phyloP scores from a whole-genome alignment of 164 flowering plant genomes.

The Magnolia kwangsiensis region DNA sequence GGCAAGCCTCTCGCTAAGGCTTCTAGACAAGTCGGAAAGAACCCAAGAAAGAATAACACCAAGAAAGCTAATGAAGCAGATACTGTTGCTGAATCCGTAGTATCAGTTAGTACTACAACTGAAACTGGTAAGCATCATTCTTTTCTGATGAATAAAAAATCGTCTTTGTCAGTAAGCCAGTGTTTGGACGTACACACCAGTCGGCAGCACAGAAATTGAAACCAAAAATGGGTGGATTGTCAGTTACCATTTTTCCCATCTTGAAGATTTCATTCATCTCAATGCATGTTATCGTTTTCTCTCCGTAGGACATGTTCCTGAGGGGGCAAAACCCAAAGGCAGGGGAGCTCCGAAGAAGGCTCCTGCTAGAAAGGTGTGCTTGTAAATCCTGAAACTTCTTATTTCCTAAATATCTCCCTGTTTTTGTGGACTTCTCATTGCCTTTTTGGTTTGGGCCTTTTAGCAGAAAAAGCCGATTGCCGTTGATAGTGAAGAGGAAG shows the following conservation, averaged over 20 bases:
- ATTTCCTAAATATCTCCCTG: no score
- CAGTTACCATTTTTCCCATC: no score
- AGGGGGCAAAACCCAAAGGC: slow-evolving; percentile 54
- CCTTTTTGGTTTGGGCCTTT: not conserved
- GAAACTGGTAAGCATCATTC: slow-evolving; percentile 35
- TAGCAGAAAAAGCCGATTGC: slow-evolving; percentile 31
- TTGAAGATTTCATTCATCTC: no score
- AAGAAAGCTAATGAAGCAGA: slow-evolving; percentile 40
- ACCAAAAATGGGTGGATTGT: no score
- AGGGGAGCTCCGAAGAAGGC: slow-evolving; percentile 60
- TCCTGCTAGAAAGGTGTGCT: slow-evolving; percentile 56
- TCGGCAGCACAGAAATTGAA: no score
- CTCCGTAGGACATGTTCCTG: slow-evolving; percentile 32
- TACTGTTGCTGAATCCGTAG: slow-evolving; percentile 25
- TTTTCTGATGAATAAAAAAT: no score
- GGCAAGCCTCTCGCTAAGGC: slow-evolving; percentile 17
- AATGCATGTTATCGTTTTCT: no score
- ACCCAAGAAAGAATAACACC: slow-evolving; percentile 43
- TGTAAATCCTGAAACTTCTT: no score
- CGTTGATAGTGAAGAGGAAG: slow-evolving; percentile 41
- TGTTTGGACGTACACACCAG: no score
- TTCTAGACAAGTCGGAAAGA: slow-evolving; percentile 22
- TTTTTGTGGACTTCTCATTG: not conserved
- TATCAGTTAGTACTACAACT: slow-evolving; percentile 25
- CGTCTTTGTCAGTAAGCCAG: no score